A percentile compares a stretch with the other conserved stretches of the same genome.
These are phyloP conservation scores for Globisporangium barbulae DNA, from an alignment of 352 stramenopile species.

Conservation along the genomic window DNA sequence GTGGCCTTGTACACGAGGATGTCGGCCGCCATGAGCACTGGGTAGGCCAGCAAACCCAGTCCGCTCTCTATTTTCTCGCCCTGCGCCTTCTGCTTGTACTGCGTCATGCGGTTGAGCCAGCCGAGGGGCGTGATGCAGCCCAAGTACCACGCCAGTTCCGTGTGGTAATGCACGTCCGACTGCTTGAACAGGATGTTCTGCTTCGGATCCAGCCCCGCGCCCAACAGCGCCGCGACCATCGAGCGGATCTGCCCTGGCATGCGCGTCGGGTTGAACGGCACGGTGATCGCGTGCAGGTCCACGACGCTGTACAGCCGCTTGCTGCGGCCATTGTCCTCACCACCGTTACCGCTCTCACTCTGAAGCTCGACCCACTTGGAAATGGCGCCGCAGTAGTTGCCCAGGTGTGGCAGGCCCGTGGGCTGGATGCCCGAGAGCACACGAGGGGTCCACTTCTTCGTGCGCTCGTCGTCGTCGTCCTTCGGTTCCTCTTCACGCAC, in stretches of 20 bases:
- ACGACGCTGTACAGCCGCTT: constrained; percentile 85
- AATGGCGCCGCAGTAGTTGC: constrained; percentile 99
- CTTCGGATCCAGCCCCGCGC: constrained; percentile 85
- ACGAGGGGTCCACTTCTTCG: constrained; percentile 27
- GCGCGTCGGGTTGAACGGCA: constrained; percentile 90
- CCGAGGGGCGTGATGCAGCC: constrained; percentile 97
- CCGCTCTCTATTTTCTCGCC: constrained; percentile 70
- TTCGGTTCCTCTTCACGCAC: background rate
- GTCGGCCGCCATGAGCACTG: constrained; percentile 98
- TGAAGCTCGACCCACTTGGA: constrained; percentile 97
- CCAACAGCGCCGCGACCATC: constrained; percentile 94
- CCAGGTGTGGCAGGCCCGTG: constrained; percentile 97
- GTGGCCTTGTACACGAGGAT: constrained; percentile 98
- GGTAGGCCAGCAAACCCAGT: constrained; percentile 97
- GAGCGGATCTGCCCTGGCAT: constrained; percentile 89
- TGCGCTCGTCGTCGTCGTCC: background rate
- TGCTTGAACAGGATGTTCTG: constrained; percentile 80
- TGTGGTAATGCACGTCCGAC: constrained; percentile 82
- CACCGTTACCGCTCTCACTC: background rate
- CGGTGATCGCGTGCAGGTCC: constrained; percentile 98
- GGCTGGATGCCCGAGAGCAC: constrained; percentile 98
- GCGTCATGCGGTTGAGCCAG: constrained; percentile 99
- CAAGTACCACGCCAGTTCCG: constrained; percentile 97
- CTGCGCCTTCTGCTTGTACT: constrained; percentile 99
- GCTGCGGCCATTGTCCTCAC: constrained; percentile 9